Evolutionary conservation across 2,329 filamentous ascomycete species (phyloP).

Genomic region (Phialophora tarda): DNA sequence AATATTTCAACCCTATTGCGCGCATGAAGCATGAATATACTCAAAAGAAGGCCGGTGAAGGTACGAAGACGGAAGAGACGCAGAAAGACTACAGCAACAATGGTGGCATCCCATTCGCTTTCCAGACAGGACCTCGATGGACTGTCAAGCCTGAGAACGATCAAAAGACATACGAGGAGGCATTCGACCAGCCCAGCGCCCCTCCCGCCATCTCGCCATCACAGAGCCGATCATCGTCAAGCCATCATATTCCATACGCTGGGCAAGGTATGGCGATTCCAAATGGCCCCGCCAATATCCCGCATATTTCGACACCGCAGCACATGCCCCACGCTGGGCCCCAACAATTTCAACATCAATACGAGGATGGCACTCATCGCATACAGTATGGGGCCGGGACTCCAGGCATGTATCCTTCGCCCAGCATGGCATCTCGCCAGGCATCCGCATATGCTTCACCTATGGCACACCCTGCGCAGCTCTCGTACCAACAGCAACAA

Average conservation of each 20-base stretch:
- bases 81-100: constrained; percentile 73
- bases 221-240: constrained; percentile 62
- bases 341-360: constrained; percentile 76
- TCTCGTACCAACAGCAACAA: constrained; percentile 72
- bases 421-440: constrained; percentile 70
- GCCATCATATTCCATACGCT: constrained; percentile 77
- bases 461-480: constrained; percentile 71
- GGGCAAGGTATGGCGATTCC: constrained; percentile 86
- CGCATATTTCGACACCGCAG: constrained; percentile 72
- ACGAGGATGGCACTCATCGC: constrained; percentile 75
- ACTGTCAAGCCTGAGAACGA: constrained; percentile 70
- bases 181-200: constrained; percentile 72
- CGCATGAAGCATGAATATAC: constrained; percentile 70
- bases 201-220: constrained; percentile 71
- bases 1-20: constrained; percentile 68
- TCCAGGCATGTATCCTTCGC: constrained; percentile 81
- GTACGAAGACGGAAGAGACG: constrained; percentile 48
- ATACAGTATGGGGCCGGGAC: constrained; percentile 85
- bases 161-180: constrained; percentile 78
- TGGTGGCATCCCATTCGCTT: constrained; percentile 81
- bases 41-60: constrained; percentile 42
- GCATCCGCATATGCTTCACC: constrained; percentile 72
- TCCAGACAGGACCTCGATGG: constrained; percentile 86
- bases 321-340: constrained; percentile 79
- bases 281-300: constrained; percentile 70